Evolutionary conservation across 2,329 filamentous ascomycete genomes (phyloP).

Genomic region (Aspergillus thermomutatus): DNA sequence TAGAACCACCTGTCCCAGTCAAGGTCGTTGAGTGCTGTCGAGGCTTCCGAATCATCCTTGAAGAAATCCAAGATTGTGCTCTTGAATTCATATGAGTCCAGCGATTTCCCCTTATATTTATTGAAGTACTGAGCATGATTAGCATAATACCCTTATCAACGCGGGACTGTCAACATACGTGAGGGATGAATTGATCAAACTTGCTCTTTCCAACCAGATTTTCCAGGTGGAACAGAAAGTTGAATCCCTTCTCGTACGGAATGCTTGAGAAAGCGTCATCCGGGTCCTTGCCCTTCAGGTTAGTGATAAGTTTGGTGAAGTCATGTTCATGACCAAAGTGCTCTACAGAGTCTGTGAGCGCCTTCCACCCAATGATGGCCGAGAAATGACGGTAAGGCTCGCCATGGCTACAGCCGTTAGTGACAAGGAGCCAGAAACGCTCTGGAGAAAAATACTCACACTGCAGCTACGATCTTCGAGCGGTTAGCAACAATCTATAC

Average conservation of each 20-base stretch:
- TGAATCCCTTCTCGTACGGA: slow-evolving; percentile 96
- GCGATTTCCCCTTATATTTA: slow-evolving; percentile 76
- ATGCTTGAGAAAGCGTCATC: slow-evolving; percentile 92
- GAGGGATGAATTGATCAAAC: slow-evolving; percentile 92
- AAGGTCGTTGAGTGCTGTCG: slow-evolving; percentile 63
- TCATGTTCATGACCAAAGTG: slow-evolving; percentile 79
- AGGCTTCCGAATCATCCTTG: slow-evolving; percentile 58
- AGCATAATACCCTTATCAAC: neutral
- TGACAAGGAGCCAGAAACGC: neutral
- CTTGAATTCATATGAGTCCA: slow-evolving; percentile 95
- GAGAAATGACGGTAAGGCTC: slow-evolving; percentile 88
- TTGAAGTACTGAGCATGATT: slow-evolving; percentile 65
- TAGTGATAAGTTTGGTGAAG: slow-evolving; percentile 86
- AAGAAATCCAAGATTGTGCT: slow-evolving; percentile 85
- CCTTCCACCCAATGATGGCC: slow-evolving; percentile 93
- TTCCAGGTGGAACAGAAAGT: slow-evolving; percentile 88
- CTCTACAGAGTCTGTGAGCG: slow-evolving; percentile 74
- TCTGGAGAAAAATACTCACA: slow-evolving; percentile 25
- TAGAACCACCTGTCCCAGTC: slow-evolving; percentile 93
- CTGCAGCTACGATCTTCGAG: slow-evolving; percentile 37
- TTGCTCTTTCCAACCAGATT: slow-evolving; percentile 77
- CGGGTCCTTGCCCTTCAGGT: slow-evolving; percentile 85
- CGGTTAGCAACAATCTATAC: slow-evolving; percentile 12
- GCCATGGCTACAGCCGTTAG: slow-evolving; percentile 59
- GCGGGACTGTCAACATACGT: slow-evolving; percentile 42